A percentile compares a stretch with the other conserved stretches of the same genome.
Conservation (phyloP, 495 filamentous ascomycete genomes). For the Tetracladium setigerum region DNA sequence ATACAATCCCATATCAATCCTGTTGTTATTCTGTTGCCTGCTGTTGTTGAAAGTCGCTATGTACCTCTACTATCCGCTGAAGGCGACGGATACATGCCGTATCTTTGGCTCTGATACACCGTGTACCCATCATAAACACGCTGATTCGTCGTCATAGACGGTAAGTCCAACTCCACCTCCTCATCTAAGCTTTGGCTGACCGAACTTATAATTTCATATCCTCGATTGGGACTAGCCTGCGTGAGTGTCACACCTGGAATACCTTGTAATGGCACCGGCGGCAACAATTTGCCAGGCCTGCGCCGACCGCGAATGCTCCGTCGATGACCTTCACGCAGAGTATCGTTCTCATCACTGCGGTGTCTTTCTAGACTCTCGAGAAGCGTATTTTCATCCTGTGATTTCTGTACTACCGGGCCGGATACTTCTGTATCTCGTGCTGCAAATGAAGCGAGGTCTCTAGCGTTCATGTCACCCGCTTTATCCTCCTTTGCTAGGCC, state of each 20-base stretch:
- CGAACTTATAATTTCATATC: too few species aligned
- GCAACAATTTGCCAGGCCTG: slow-evolving; percentile 16
- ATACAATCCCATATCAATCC: too few species aligned
- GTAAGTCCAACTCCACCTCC: too few species aligned
- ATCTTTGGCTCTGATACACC: too few species aligned
- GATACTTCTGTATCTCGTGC: background rate
- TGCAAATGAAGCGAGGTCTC: slow-evolving; percentile 11
- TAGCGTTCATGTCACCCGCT: slow-evolving; percentile 11
- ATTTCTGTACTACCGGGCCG: too few species aligned
- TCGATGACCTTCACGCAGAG: slow-evolving; percentile 26
- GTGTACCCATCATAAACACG: too few species aligned
- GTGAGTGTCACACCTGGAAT: slow-evolving; percentile 5
- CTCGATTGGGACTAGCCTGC: slow-evolving; percentile 7
- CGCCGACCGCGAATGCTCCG: slow-evolving; percentile 30
- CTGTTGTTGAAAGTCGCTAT: too few species aligned
- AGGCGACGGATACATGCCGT: too few species aligned
- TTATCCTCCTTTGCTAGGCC: slow-evolving; percentile 6
- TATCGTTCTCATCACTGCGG: slow-evolving; percentile 26
- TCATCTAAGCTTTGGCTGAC: too few species aligned
- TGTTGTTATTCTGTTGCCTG: too few species aligned
- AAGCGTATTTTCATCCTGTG: slow-evolving; percentile 2
- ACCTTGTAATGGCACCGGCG: background rate
- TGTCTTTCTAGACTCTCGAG: slow-evolving; percentile 10
- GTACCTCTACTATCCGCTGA: too few species aligned
- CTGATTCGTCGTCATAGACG: too few species aligned